Evolutionary conservation across 1,284 basidiomycete species (phyloP).

Genomic region (Ceratobasidium theobromae): DNA sequence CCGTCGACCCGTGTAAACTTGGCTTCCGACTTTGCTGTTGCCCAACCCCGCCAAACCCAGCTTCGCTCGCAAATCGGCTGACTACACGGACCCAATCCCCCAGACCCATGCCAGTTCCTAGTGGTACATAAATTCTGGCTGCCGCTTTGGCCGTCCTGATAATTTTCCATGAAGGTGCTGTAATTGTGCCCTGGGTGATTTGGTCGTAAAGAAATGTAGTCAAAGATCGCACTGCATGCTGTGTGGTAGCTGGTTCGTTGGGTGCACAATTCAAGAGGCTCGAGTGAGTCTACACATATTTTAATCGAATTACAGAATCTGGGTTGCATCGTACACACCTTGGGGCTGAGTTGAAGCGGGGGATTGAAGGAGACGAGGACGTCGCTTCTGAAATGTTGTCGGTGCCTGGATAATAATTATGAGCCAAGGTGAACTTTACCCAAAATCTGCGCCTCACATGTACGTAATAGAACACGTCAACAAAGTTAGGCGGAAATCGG

Average conservation of each 20-base stretch:
- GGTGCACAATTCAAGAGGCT: conserved; percentile 18
- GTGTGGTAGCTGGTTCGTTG: conserved; percentile 5
- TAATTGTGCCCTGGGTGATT: conserved; percentile 74
- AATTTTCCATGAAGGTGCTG: conserved; percentile 79
- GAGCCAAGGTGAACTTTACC: not conserved
- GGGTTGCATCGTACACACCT: conserved; percentile 45
- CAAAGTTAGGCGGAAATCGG: conserved; percentile 69
- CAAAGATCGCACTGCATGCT: conserved; percentile 55
- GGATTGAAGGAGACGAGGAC: conserved; percentile 81
- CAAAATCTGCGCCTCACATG: conserved; percentile 54
- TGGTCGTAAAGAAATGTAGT: conserved; percentile 64
- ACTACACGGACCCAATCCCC: conserved; percentile 79
- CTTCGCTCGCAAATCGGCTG: conserved; percentile 53
- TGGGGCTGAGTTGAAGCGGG: conserved; percentile 66
- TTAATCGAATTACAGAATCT: not conserved
- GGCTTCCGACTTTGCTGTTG: conserved; percentile 13
- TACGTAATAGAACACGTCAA: conserved; percentile 81
- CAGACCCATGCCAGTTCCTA: conserved; percentile 77
- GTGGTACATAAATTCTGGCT: conserved; percentile 74
- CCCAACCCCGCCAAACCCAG: conserved; percentile 20
- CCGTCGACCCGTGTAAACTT: not conserved
- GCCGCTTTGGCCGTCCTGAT: conserved; percentile 74
- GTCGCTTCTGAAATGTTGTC: conserved; percentile 81
- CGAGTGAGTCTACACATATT: not conserved
- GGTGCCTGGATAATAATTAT: conserved; percentile 45